Evolutionary conservation across 345 rosid genomes (phyloP).

Genomic region (Pugionium dolabratum): DNA sequence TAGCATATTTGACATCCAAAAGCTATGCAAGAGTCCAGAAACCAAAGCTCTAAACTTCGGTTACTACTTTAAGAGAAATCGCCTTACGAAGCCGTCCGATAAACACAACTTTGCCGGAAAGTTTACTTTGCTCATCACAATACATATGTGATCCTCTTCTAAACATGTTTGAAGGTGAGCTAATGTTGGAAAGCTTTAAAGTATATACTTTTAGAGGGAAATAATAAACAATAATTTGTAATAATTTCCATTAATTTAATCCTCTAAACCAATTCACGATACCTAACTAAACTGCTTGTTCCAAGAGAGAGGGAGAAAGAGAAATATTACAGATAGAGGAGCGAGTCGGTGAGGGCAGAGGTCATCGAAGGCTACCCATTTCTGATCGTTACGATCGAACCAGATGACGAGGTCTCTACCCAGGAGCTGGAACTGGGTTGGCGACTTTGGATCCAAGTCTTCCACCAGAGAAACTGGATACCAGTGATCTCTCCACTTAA

Average conservation of each 20-base stretch:
- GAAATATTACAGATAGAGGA: constrained; percentile 71
- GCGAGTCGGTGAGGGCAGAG: constrained; percentile 95
- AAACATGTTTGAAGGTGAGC: constrained; percentile 5
- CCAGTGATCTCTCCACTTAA: constrained; percentile 97
- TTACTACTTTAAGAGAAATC: too few relatives aligned
- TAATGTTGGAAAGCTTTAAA: neutral
- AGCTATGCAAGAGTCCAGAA: too few relatives aligned
- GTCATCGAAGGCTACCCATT: constrained; percentile 94
- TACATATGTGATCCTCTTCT: neutral
- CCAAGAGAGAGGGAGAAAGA: constrained; percentile 10
- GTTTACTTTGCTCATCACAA: too few relatives aligned
- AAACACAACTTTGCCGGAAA: too few relatives aligned
- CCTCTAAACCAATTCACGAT: constrained; percentile 5
- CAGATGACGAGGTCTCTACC: constrained; percentile 93
- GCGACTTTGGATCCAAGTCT: constrained; percentile 74
- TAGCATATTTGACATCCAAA: neutral
- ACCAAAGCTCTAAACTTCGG: too few relatives aligned
- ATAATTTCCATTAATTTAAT: constrained; percentile 12
- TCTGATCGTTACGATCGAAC: constrained; percentile 62
- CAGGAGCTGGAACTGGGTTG: constrained; percentile 91
- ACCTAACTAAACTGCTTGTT: constrained; percentile 11
- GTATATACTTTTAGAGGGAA: too few relatives aligned
- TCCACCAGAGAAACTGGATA: constrained; percentile 88
- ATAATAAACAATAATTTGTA: constrained; percentile 17
- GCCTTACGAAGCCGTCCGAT: too few relatives aligned